Base-by-base conservation (phyloP, 2,329 filamentous ascomycete species). In the Xylariaceae sp. region DNA sequence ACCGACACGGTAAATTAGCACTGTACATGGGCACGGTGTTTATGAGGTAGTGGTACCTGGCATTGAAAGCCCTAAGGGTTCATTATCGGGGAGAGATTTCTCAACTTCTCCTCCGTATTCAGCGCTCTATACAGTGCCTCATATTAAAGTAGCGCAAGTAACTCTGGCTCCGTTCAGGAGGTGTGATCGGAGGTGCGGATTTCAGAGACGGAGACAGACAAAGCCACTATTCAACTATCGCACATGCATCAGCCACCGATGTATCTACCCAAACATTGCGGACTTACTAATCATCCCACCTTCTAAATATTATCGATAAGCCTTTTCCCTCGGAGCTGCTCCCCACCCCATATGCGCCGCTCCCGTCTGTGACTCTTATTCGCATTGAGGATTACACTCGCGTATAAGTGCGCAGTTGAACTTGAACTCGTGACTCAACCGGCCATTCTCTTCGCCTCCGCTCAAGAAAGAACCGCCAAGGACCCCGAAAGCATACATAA, bases 291-390 rank as follows among this genome's bases (percentile, higher is more conserved):
- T 42, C 37, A 42, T 9, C 9, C 37, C 9, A 3, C 7, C 37
- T 9, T 13, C 7, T 13, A 3, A 42, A 18, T 2, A 10, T 49
- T 59, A 64, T 64, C 62, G 60, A 62, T 64, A 61, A 55, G 30
- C 18, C 47, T 35, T 52, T 58, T 50, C 53, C 13, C 9, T 10
- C 37, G 8, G 37, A 10, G 37, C 37, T 42, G 23, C 23, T 30
- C 23, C 23, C 23, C 37, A 42, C 37, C 37, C 37, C 37, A 42
- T 13, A 9, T 42, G 23, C n/a, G 2, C 42, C 55, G 37, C 56
- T 50, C 53, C 48, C 23, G 55, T 51, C 42, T 7, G 53, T 57
- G 55, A 57, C 55, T 57, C 18, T 34, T 13, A 30, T 23, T 6
- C 34, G 4, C 7, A 42, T 10, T 10, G 37, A 13, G 37, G 11